phyloP scores from a whole-genome alignment of 1,139 yeast species.

The Kazachstania sp. region DNA sequence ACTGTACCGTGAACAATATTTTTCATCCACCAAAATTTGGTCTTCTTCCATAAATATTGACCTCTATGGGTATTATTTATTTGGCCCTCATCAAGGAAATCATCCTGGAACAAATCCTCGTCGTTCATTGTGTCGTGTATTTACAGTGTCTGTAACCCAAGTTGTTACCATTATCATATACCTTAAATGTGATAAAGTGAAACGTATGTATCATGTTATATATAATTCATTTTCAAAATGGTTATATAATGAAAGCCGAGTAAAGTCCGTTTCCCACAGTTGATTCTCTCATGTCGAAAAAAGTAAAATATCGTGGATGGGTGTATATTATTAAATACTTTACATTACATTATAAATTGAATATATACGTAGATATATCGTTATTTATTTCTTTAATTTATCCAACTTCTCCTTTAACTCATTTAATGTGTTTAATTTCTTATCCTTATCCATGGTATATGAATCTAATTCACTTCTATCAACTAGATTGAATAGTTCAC shows the following conservation, averaged over 20 bases:
- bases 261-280: too few species aligned
- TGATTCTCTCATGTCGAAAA: too few species aligned
- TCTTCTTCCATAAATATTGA: neutral
- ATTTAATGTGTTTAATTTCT: constrained; percentile 8
- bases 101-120: neutral
- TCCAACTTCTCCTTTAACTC: constrained; percentile 16
- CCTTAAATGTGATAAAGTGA: too few species aligned
- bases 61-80: neutral
- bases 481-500: constrained; percentile 24
- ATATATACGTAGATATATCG: neutral
- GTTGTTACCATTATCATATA: too few species aligned
- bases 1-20: constrained; percentile 8
- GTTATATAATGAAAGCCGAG: too few species aligned
- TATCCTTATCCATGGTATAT: constrained; percentile 3
- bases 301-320: too few species aligned
- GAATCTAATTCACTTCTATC: constrained; percentile 20
- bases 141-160: neutral
- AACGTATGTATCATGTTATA: neutral
- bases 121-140: neutral
- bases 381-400: constrained; percentile 6
- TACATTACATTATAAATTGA: neutral
- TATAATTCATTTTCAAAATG: neutral
- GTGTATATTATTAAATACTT: too few species aligned
- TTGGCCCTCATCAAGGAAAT: neutral
- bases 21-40: constrained; percentile 3